phyloP scores from a whole-genome alignment of 371 early-diverging fungal genomes.

The Apophysomyces variabilis region DNA sequence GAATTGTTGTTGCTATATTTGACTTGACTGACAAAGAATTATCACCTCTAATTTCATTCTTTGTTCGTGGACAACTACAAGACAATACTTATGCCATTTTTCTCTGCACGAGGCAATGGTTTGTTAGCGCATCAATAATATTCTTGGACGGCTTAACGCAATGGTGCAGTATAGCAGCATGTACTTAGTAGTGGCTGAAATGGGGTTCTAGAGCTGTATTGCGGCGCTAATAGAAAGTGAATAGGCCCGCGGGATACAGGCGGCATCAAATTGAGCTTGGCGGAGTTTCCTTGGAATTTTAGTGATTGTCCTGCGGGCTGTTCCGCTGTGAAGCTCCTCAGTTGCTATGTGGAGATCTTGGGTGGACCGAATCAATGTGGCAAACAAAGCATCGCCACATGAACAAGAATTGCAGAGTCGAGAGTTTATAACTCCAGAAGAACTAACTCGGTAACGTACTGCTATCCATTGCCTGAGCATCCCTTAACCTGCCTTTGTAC shows the following conservation, averaged over 20 bases:
- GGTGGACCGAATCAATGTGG: constrained; percentile 53
- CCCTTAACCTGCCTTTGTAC: constrained; percentile 4
- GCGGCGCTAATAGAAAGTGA: too few species aligned
- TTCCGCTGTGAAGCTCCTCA: neutral
- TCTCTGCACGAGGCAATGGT: too few species aligned
- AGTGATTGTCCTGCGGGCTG: neutral
- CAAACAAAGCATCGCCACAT: constrained; percentile 22
- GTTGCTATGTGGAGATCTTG: constrained; percentile 51
- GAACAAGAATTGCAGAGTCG: constrained; percentile 31
- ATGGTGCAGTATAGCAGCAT: too few species aligned
- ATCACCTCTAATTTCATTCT: neutral
- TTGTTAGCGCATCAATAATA: too few species aligned
- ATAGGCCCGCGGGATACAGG: neutral
- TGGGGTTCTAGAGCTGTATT: too few species aligned
- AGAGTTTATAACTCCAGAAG: neutral
- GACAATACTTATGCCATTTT: too few species aligned
- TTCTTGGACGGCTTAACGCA: too few species aligned
- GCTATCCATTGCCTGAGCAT: neutral
- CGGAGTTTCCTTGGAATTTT: constrained; percentile 1
- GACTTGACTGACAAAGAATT: neutral
- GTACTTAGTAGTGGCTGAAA: too few species aligned
- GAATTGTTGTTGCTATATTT: too few species aligned
- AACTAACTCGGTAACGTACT: neutral
- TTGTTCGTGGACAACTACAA: neutral
- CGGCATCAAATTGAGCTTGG: constrained; percentile 3